These are phyloP conservation scores for Panaeolus cyanescens DNA, from an alignment of 768 basidiomycete genomes.

Conservation along the genomic window DNA sequence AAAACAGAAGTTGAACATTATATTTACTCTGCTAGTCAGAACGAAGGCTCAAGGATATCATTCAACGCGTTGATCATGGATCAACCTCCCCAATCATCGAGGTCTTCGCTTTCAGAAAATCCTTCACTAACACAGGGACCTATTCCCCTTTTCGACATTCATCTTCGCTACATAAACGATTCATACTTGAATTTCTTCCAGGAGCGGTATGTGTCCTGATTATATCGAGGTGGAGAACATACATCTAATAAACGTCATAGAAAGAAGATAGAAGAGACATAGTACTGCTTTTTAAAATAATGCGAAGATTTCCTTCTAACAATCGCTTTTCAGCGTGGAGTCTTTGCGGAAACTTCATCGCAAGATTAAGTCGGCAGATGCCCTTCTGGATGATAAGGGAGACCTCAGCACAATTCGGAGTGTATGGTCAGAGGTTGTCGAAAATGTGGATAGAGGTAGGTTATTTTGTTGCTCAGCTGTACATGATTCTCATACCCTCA, in stretches of 20 bases:
- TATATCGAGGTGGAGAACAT: constrained; percentile 4
- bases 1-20: background rate
- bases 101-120: constrained; percentile 41
- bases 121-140: constrained; percentile 48
- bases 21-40: background rate
- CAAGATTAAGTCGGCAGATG: constrained; percentile 70
- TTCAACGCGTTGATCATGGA: constrained; percentile 19
- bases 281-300: constrained; percentile 44
- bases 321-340: constrained; percentile 55
- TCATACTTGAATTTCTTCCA: constrained; percentile 85
- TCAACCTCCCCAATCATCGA: constrained; percentile 35
- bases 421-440: constrained; percentile 84
- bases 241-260: constrained; percentile 35
- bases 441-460: constrained; percentile 81
- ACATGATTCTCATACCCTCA: background rate
- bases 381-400: constrained; percentile 69
- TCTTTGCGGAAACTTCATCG: constrained; percentile 73
- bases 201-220: constrained; percentile 61
- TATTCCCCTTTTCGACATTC: constrained; percentile 68
- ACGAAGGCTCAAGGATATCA: background rate
- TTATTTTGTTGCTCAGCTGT: constrained; percentile 4
- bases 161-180: constrained; percentile 69
- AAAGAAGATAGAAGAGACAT: constrained; percentile 81
- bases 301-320: background rate
- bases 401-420: constrained; percentile 64